Evolutionary conservation across 306 rosid genomes (phyloP).

Genomic region (Malus asiatica): DNA sequence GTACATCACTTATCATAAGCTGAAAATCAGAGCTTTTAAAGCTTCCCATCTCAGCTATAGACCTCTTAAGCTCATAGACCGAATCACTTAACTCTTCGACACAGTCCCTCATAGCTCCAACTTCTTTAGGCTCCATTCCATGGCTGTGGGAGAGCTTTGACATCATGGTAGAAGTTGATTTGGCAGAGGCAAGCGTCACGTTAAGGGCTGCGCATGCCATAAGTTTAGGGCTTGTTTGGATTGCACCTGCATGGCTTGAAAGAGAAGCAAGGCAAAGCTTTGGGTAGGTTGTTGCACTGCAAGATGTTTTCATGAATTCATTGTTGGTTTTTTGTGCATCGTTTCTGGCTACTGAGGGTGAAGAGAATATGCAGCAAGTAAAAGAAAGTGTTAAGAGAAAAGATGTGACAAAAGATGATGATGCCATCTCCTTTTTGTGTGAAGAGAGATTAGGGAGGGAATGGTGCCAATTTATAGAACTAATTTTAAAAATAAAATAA

Average conservation of each 20-base stretch:
- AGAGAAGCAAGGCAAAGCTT: conserved; percentile 59
- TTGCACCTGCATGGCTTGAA: conserved; percentile 36
- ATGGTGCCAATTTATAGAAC: conserved; percentile 13
- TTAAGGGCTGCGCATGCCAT: conserved; percentile 46
- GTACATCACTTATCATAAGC: conserved; percentile 38
- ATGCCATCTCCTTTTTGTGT: not conserved
- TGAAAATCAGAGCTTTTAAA: conserved; percentile 17
- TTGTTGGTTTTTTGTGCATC: conserved; percentile 22
- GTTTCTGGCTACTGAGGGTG: conserved; percentile 11
- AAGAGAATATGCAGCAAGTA: not conserved
- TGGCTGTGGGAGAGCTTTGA: conserved; percentile 22
- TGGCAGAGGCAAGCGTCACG: conserved; percentile 48
- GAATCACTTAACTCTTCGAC: conserved; percentile 55
- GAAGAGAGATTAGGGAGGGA: conserved; percentile 14
- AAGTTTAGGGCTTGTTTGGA: conserved; percentile 44
- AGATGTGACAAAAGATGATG: conserved; percentile 8
- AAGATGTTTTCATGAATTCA: conserved; percentile 55
- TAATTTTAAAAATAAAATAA: not conserved
- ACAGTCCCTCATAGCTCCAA: conserved; percentile 58
- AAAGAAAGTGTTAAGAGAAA: conserved; percentile 11
- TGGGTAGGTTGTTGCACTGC: conserved; percentile 58
- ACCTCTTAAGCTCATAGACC: conserved; percentile 39
- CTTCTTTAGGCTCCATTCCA: conserved; percentile 34
- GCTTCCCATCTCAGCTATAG: conserved; percentile 44
- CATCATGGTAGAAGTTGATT: conserved; percentile 35